A percentile compares a stretch with the other conserved stretches of the same genome.
Evolutionary conservation across 2,329 filamentous ascomycete genomes (phyloP).

Genomic region (Beauveria brongniartii): DNA sequence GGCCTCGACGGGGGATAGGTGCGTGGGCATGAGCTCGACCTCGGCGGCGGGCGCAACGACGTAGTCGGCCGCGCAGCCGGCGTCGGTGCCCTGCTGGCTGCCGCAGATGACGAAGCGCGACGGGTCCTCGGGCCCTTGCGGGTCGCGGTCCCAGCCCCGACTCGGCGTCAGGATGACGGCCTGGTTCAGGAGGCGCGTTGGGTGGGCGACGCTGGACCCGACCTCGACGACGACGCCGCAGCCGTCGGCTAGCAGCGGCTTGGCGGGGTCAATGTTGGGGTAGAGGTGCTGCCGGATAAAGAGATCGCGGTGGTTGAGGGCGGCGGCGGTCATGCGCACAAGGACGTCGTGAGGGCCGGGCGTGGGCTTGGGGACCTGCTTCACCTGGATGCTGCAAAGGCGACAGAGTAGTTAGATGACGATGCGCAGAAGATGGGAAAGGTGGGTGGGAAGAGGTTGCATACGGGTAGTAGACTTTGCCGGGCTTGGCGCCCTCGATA

Average conservation of each 20-base stretch:
- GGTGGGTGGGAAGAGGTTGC: conserved; percentile 15
- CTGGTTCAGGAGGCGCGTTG: conserved; percentile 43
- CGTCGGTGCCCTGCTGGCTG: conserved; percentile 50
- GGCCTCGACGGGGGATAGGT: conserved; percentile 65
- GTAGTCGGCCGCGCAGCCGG: conserved; percentile 70
- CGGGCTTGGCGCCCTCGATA: conserved; percentile 68
- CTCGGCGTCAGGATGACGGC: conserved; percentile 72
- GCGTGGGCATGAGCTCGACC: conserved; percentile 65
- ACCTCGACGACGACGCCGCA: conserved; percentile 62
- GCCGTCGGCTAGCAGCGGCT: conserved; percentile 76
- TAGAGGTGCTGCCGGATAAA: conserved; percentile 92
- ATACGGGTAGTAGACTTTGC: conserved; percentile 78
- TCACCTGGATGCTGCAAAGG: conserved; percentile 44
- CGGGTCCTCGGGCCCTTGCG: conserved; percentile 63
- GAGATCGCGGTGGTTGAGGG: conserved; percentile 90
- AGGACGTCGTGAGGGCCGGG: conserved; percentile 63
- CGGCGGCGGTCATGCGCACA: conserved; percentile 66
- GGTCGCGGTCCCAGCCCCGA: conserved; percentile 65
- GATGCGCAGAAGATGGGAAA: neutral
- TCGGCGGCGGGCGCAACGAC: conserved; percentile 62
- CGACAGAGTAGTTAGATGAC: neutral
- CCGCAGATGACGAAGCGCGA: conserved; percentile 57
- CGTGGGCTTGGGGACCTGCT: conserved; percentile 52
- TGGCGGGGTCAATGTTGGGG: conserved; percentile 70
- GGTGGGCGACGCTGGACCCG: conserved; percentile 38